Conservation (phyloP, 2,329 filamentous ascomycete genomes). For the Colletotrichum cordylinicola region DNA sequence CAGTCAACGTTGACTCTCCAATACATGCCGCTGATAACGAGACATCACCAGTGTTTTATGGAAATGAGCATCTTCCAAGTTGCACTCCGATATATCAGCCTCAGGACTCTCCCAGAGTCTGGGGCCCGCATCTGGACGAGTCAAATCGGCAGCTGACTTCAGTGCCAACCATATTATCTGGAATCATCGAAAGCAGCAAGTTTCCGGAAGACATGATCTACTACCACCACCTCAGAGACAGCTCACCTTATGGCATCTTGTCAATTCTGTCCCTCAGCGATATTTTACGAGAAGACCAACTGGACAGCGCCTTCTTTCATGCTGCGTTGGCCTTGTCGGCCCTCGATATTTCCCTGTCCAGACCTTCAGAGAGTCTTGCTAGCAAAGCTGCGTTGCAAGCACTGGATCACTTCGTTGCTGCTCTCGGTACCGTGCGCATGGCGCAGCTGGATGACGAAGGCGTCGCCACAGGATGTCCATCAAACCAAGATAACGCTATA, state of each 20-base stretch:
- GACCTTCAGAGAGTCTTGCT: background rate
- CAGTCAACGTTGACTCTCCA: background rate
- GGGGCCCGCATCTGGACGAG: background rate
- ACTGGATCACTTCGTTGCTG: constrained; percentile 2
- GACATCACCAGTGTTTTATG: background rate
- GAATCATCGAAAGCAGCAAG: background rate
- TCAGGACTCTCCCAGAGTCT: background rate
- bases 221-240: background rate
- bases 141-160: background rate
- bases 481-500: background rate
- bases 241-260: background rate
- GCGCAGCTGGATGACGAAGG: background rate
- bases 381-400: constrained; percentile 1
- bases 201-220: constrained; percentile 7
- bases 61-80: background rate
- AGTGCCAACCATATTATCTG: background rate
- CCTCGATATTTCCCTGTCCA: background rate
- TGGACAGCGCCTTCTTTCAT: constrained; percentile 2
- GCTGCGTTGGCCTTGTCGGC: background rate
- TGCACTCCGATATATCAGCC: background rate
- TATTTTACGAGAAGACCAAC: background rate
- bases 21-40: background rate
- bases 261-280: background rate
- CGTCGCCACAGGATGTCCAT: background rate
- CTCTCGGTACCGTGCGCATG: background rate